These are phyloP conservation scores for Amorphotheca resinae DNA, from an alignment of 495 filamentous ascomycete species.

Conservation along the genomic window DNA sequence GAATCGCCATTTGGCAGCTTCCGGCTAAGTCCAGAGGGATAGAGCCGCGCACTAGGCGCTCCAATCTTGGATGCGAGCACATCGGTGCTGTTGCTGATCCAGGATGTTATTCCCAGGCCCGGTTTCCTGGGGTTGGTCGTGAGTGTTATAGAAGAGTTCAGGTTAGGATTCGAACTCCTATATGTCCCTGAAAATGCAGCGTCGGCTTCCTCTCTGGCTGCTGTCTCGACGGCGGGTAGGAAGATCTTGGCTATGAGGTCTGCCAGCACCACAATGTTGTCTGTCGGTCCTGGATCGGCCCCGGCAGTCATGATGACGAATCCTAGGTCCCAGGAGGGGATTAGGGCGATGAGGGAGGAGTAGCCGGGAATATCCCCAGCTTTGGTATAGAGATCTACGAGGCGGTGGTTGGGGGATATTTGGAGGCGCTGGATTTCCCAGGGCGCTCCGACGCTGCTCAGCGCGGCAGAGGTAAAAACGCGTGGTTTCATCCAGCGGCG, in stretches of 20 bases:
- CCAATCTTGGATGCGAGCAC: constrained; percentile 25
- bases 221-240: constrained; percentile 26
- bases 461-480: constrained; percentile 33
- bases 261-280: constrained; percentile 23
- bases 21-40: constrained; percentile 29
- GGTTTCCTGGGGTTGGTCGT: constrained; percentile 24
- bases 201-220: constrained; percentile 27
- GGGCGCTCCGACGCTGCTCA: constrained; percentile 38
- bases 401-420: constrained; percentile 11
- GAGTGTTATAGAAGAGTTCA: constrained; percentile 27
- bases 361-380: constrained; percentile 37
- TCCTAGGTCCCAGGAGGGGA: constrained; percentile 41
- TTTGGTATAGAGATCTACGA: constrained; percentile 41
- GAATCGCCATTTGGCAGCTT: constrained; percentile 21
- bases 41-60: constrained; percentile 26
- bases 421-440: constrained; percentile 43
- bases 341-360: constrained; percentile 31
- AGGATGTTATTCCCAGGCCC: constrained; percentile 31
- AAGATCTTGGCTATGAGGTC: constrained; percentile 25
- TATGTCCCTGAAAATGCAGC: constrained; percentile 27
- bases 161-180: constrained; percentile 21
- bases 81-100: constrained; percentile 38
- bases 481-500: constrained; percentile 46
- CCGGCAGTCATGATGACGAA: constrained; percentile 40
- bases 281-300: constrained; percentile 1